Percentiles rank a stretch among this genome's conserved stretches.
Conservation (phyloP, 176 grass and related monocot genomes). For the Melocanna baccifera region DNA sequence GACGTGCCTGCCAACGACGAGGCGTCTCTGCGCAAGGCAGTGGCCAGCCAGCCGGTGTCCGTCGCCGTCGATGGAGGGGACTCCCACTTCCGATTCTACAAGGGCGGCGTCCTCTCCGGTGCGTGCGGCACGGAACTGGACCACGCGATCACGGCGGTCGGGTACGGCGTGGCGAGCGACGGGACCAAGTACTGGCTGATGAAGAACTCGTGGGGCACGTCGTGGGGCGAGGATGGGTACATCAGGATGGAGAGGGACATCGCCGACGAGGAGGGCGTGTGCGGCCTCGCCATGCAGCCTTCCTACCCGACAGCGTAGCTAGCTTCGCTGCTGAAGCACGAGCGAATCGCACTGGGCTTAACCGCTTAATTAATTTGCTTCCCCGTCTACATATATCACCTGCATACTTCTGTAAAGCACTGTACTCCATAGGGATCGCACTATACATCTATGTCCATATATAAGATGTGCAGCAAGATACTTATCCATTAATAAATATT, state of each 20-base stretch:
- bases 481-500: background rate
- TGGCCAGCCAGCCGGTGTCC: slow-evolving; percentile 33
- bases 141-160: slow-evolving; percentile 42
- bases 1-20: slow-evolving; percentile 43
- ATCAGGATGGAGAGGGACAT: slow-evolving; percentile 42
- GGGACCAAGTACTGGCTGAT: slow-evolving; percentile 52
- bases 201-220: slow-evolving; percentile 42
- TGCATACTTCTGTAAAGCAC: background rate
- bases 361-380: background rate
- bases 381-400: background rate
- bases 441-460: background rate
- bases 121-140: slow-evolving; percentile 35
- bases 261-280: slow-evolving; percentile 17
- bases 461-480: too few species aligned
- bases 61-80: slow-evolving; percentile 39
- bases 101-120: slow-evolving; percentile 34
- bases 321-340: background rate
- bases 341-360: too few species aligned
- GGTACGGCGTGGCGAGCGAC: slow-evolving; percentile 35
- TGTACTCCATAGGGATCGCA: background rate
- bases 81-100: slow-evolving; percentile 33
- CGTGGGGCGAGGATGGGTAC: slow-evolving; percentile 31
- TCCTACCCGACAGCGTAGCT: slow-evolving; percentile 39
- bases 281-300: slow-evolving; percentile 38
- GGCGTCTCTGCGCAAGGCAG: slow-evolving; percentile 36